A percentile compares a stretch with the other conserved stretches of the same genome.
phyloP scores from a whole-genome alignment of 1,284 basidiomycete species.

The Pholiota adiposa region DNA sequence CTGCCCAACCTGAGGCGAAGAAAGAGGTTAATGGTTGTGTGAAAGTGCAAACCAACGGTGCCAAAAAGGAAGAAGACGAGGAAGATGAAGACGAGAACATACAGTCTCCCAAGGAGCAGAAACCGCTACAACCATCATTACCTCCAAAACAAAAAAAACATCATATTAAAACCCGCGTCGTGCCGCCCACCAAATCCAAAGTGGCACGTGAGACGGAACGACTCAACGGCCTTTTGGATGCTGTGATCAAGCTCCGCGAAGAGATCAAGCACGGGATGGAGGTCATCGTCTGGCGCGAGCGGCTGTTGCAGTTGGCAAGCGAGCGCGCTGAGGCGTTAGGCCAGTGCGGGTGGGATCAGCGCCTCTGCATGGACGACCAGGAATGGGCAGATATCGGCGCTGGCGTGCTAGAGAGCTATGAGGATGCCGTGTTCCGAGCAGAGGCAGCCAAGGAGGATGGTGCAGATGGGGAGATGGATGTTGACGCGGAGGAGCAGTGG shows the following conservation, averaged over 20 bases:
- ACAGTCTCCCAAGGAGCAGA: not conserved
- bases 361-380: slow-evolving; percentile 78
- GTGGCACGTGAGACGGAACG: slow-evolving; percentile 56
- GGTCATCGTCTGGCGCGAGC: slow-evolving; percentile 67
- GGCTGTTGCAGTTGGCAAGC: slow-evolving; percentile 64
- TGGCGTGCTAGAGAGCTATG: slow-evolving; percentile 70
- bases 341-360: slow-evolving; percentile 84
- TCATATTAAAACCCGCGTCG: slow-evolving; percentile 16
- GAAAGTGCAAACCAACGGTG: slow-evolving; percentile 29
- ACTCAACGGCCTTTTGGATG: slow-evolving; percentile 54
- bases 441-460: slow-evolving; percentile 28
- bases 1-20: not conserved
- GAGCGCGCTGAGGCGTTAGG: slow-evolving; percentile 60
- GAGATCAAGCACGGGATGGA: slow-evolving; percentile 69
- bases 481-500: slow-evolving; percentile 43
- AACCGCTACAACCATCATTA: not conserved
- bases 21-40: slow-evolving; percentile 4
- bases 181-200: slow-evolving; percentile 43
- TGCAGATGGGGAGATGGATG: slow-evolving; percentile 46
- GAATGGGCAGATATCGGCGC: slow-evolving; percentile 71
- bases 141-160: slow-evolving; percentile 9
- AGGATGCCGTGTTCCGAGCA: slow-evolving; percentile 40
- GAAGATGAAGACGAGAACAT: slow-evolving; percentile 4
- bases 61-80: slow-evolving; percentile 40
- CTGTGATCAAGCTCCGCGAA: slow-evolving; percentile 61